Evolutionary conservation across 1,284 basidiomycete species (phyloP), one percentile per base, ranked within the genome.

Genomic region (Pulveroboletus sp.): DNA sequence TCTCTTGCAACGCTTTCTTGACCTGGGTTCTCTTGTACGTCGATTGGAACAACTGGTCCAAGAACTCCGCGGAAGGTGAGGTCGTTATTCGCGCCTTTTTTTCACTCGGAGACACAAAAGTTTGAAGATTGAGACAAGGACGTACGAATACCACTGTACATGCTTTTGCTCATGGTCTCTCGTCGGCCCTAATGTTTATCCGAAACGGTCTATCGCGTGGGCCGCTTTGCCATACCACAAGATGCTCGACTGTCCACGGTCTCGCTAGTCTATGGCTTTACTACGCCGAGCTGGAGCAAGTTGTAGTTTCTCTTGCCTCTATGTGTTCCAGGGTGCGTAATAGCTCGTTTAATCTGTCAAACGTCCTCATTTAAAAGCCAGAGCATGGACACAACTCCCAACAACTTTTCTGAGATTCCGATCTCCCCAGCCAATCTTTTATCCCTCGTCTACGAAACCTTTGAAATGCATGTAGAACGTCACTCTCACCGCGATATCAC

Each of bases 161-260:
- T 65, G 84, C 87, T 8, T 87, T 90, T 62, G 77, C 79, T 0
- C 86, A 91, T 65, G 77, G 82, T 0, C 71, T 91, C 6, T 82
- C 85, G 2, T 81, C 80, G 0, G 75, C 82, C 11, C 70, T 89
- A 2, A 70, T 74, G 10, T 81, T 77, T 62, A 66, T 87, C 42
- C 80, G 85, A 25, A 70, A 76, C 35, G 65, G 65, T 17, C 65
- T 87, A 24, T 70, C 77, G 33, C 57, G 65, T 20, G 71, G 75
- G 56, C 73, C 80, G 1, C 73, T 75, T 50, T 60, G 65, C 40
- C 49, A 65, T 56, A 43, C 65, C 49, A 49, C 67, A 45, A 53
- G 54, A 61, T 28, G 45, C 35, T 49, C 42, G 26, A 59, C 64
- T 46, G 42, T 59, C n/a, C 47, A 62, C n/a, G 67, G 71, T 18